Percentiles rank a stretch among this genome's conserved stretches.
Conservation (phyloP, 2,329 filamentous ascomycete species). For the Aspergillus sp. region DNA sequence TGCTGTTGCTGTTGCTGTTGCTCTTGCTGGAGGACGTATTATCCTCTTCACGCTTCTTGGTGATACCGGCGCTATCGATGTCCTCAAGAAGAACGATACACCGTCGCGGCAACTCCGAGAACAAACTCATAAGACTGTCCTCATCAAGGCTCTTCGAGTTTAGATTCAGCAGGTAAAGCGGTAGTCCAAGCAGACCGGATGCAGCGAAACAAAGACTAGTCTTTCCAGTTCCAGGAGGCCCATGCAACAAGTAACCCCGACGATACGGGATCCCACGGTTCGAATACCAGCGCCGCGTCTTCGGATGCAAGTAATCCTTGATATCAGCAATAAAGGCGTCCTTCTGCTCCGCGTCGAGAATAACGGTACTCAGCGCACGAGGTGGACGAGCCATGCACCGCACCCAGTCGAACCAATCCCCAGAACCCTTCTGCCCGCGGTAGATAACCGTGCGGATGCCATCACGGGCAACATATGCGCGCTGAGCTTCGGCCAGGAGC, state of each 20-base stretch:
- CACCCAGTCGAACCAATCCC: slow-evolving; percentile 21
- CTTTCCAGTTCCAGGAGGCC: slow-evolving; percentile 75
- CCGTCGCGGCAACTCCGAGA: slow-evolving; percentile 59
- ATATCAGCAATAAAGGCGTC: slow-evolving; percentile 46
- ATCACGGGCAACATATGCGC: slow-evolving; percentile 30
- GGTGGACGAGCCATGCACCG: slow-evolving; percentile 40
- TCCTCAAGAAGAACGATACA: slow-evolving; percentile 72
- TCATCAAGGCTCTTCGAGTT: slow-evolving; percentile 58
- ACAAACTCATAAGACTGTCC: slow-evolving; percentile 58
- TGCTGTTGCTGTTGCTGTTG: slow-evolving; percentile 13
- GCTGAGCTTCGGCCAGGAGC: slow-evolving; percentile 30
- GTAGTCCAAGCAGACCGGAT: slow-evolving; percentile 62
- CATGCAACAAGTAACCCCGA: slow-evolving; percentile 73
- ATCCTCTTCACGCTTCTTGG: slow-evolving; percentile 41
- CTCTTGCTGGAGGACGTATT: slow-evolving; percentile 18
- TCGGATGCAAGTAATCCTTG: slow-evolving; percentile 50
- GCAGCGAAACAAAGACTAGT: slow-evolving; percentile 64
- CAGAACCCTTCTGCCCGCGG: slow-evolving; percentile 21
- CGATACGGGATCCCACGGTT: slow-evolving; percentile 80
- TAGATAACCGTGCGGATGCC: slow-evolving; percentile 33
- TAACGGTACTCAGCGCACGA: slow-evolving; percentile 49
- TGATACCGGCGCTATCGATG: slow-evolving; percentile 66
- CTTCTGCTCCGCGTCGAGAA: slow-evolving; percentile 47
- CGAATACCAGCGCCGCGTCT: slow-evolving; percentile 63
- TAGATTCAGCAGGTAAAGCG: slow-evolving; percentile 65